These are phyloP conservation scores for Furcasterigmium furcatum DNA, from an alignment of 2,329 filamentous ascomycete genomes.

Conservation along the genomic window DNA sequence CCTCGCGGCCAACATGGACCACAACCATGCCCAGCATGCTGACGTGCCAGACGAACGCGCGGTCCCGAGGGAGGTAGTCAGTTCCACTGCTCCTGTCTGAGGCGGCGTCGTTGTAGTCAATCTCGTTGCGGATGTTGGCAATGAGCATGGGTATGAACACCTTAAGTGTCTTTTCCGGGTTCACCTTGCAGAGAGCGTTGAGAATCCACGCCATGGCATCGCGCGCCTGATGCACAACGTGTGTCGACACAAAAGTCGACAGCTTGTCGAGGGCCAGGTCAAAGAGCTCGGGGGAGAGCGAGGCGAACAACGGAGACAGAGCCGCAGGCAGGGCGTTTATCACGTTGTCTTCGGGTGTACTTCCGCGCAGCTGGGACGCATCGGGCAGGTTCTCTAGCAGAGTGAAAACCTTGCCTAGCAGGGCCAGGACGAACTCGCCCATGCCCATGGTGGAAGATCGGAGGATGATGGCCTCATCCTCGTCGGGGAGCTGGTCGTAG, in stretches of 20 bases:
- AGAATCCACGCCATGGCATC: constrained; percentile 99
- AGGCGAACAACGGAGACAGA: constrained; percentile 84
- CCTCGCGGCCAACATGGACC: constrained; percentile 88
- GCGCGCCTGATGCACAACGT: constrained; percentile 93
- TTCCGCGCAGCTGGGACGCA: constrained; percentile 79
- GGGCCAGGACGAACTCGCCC: constrained; percentile 85
- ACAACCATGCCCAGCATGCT: constrained; percentile 98
- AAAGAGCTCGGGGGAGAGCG: constrained; percentile 88
- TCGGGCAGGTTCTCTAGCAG: constrained; percentile 94
- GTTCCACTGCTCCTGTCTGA: constrained; percentile 91
- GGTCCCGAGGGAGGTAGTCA: constrained; percentile 88
- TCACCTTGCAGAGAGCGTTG: constrained; percentile 93
- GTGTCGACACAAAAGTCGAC: constrained; percentile 83
- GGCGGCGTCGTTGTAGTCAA: constrained; percentile 93
- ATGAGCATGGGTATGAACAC: constrained; percentile 88
- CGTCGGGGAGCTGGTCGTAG: constrained; percentile 80
- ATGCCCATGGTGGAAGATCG: constrained; percentile 94
- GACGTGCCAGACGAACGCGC: constrained; percentile 93
- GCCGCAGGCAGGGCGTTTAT: constrained; percentile 93
- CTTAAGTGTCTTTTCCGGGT: constrained; percentile 89
- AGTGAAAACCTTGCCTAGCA: constrained; percentile 93
- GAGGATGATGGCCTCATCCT: constrained; percentile 82
- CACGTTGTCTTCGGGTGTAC: constrained; percentile 93
- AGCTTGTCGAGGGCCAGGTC: constrained; percentile 91
- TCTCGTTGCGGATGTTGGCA: constrained; percentile 90